These are phyloP conservation scores for Golubevia pallescens DNA, from an alignment of 1,284 basidiomycete genomes.

Conservation along the genomic window DNA sequence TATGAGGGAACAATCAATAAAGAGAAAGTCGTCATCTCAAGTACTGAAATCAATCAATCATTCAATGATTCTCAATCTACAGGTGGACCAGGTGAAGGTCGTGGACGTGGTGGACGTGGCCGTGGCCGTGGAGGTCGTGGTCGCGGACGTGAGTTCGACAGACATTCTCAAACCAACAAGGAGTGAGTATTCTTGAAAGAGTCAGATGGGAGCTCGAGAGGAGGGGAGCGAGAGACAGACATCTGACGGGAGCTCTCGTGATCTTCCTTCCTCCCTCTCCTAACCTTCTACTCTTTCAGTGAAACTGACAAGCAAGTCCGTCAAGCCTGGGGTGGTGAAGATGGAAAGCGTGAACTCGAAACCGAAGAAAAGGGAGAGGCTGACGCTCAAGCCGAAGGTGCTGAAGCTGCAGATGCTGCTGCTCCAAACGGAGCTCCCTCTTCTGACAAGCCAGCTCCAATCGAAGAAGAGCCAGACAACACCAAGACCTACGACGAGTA, in stretches of 20 bases:
- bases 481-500: conserved; percentile 64
- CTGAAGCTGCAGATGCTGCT: conserved; percentile 14
- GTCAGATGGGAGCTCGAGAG: background rate
- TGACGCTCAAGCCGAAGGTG: conserved; percentile 49
- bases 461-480: conserved; percentile 61
- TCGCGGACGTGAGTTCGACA: conserved; percentile 60
- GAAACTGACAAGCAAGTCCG: conserved; percentile 58
- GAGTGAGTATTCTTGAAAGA: conserved; percentile 18
- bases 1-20: too few species aligned
- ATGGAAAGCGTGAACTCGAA: conserved; percentile 55
- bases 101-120: conserved; percentile 22
- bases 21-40: too few species aligned
- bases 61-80: background rate
- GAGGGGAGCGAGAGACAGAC: too few species aligned
- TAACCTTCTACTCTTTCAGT: conserved; percentile 5
- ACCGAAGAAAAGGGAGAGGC: conserved; percentile 51
- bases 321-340: conserved; percentile 61
- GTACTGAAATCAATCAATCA: too few species aligned
- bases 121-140: conserved; percentile 47
- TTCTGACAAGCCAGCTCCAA: conserved; percentile 17
- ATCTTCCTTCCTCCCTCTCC: background rate
- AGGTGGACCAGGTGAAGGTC: conserved; percentile 5
- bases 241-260: too few species aligned
- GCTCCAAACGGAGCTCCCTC: conserved; percentile 16
- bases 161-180: conserved; percentile 59